Evolutionary conservation across 805 yeast species (phyloP), one percentile per base, ranked within the genome.

Genomic region (Alloascoidea hylecoeti): DNA sequence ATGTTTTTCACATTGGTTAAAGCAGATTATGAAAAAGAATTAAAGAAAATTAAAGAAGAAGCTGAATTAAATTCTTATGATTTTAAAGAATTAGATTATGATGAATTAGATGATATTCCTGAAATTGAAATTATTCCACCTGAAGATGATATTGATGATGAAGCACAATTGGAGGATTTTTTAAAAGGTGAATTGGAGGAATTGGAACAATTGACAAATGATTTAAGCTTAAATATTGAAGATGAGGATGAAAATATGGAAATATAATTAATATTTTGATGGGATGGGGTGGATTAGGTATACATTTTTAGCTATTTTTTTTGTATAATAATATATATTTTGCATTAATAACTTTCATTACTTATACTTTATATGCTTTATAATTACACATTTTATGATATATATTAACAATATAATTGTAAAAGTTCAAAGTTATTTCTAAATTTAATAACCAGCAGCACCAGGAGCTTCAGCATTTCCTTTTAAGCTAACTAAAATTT

Each of bases 381-480:
- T n/a, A n/a, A n/a, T n/a, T n/a, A n/a, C n/a, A n/a, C n/a, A n/a
- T n/a, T n/a, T n/a, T n/a, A n/a, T n/a, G n/a, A n/a, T n/a, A n/a
- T n/a, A n/a, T n/a, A n/a, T n/a, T n/a, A n/a, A n/a, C n/a, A n/a
- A n/a, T n/a, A n/a, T n/a, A n/a, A n/a, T n/a, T n/a, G n/a, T n/a
- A n/a, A n/a, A n/a, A n/a, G n/a, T n/a, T n/a, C n/a, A n/a, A n/a
- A n/a, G n/a, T n/a, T n/a, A n/a, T n/a, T n/a, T 23, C n/a, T 23
- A 9, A 18, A 17, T 14, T 17, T 60, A 66, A 52, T 72, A 73
- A 12, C 81, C 81, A 18, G 68, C 80, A 30, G 85, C 86, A 30
- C 88, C 89, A 17, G 92, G 92, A 36, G 74, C 89, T 43, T 68
- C 66, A 36, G 68, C 70, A 47, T 80, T 81, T 33, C 78, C 82